Conservation (phyloP, 306 rosid species). For the Cucurbita ficifolia region DNA sequence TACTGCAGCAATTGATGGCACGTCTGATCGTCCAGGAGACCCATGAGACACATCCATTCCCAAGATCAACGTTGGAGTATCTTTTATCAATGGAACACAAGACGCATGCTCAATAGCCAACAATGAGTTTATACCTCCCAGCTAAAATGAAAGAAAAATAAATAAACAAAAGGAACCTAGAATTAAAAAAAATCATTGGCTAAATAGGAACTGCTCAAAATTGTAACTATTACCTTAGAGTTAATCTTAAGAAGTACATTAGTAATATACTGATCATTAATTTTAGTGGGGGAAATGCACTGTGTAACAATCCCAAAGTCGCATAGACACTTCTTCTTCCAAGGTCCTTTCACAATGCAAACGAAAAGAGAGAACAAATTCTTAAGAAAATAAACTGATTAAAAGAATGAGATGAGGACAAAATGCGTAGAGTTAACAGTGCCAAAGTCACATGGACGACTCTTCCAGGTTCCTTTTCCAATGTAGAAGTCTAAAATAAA, state of each 20-base stretch:
- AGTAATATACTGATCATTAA: constrained; percentile 68
- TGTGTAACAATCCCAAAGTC: constrained; percentile 70
- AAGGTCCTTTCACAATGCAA: constrained; percentile 43
- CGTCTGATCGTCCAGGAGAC: constrained; percentile 50
- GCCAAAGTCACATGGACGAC: not conserved
- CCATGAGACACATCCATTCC: constrained; percentile 95
- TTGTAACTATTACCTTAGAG: constrained; percentile 46
- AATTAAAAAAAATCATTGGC: not conserved
- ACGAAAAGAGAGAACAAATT: constrained; percentile 1
- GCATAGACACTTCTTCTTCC: constrained; percentile 75
- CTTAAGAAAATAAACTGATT: not conserved
- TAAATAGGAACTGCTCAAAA: not conserved
- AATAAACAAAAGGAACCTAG: not conserved
- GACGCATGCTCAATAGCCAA: constrained; percentile 65
- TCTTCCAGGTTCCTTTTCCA: not conserved
- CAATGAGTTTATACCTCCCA: constrained; percentile 85
- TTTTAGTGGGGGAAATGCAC: constrained; percentile 68
- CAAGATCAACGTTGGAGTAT: constrained; percentile 74
- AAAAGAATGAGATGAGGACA: not conserved
- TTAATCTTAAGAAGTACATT: constrained; percentile 87
- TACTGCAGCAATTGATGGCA: constrained; percentile 86
- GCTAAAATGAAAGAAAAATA: constrained; percentile 26
- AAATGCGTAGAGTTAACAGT: not conserved
- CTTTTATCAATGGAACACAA: constrained; percentile 51
- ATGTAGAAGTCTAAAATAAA: not conserved